A percentile compares a stretch with the other conserved stretches of the same genome.
These are phyloP conservation scores for Funneliformis geosporum DNA, from an alignment of 192 early-diverging fungal species.

Conservation along the genomic window DNA sequence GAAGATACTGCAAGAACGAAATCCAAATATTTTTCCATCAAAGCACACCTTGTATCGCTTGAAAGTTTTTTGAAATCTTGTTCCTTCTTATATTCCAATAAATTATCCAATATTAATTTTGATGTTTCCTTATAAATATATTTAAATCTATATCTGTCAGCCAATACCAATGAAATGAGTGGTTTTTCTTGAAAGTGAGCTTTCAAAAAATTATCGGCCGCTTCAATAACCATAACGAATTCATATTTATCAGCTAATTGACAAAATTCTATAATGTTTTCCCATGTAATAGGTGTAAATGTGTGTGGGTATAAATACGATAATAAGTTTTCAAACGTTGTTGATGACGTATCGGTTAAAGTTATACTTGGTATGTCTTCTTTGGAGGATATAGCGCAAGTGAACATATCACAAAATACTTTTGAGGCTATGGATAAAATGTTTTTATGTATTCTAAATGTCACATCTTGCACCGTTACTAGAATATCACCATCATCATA, in stretches of 20 bases:
- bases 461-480: neutral
- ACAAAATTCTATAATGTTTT: neutral
- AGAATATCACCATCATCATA: conserved; percentile 25
- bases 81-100: neutral
- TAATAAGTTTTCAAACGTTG: neutral
- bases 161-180: neutral
- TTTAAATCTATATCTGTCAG: conserved; percentile 1
- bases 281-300: neutral
- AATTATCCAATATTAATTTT: conserved; percentile 8
- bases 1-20: neutral
- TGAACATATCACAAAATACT: conserved; percentile 23
- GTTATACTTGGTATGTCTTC: neutral
- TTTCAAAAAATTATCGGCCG: neutral
- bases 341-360: neutral
- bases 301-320: neutral
- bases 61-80: neutral
- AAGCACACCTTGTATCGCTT: neutral
- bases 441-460: conserved; percentile 19
- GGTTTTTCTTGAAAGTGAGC: neutral
- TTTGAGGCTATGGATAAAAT: conserved; percentile 19
- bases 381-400: neutral
- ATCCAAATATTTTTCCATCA: neutral
- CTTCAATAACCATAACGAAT: neutral
- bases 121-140: conserved; percentile 4
- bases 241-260: conserved; percentile 13